Evolutionary conservation across 2,329 filamentous ascomycete genomes (phyloP).

Genomic region (Cladosporium cucumerinum): DNA sequence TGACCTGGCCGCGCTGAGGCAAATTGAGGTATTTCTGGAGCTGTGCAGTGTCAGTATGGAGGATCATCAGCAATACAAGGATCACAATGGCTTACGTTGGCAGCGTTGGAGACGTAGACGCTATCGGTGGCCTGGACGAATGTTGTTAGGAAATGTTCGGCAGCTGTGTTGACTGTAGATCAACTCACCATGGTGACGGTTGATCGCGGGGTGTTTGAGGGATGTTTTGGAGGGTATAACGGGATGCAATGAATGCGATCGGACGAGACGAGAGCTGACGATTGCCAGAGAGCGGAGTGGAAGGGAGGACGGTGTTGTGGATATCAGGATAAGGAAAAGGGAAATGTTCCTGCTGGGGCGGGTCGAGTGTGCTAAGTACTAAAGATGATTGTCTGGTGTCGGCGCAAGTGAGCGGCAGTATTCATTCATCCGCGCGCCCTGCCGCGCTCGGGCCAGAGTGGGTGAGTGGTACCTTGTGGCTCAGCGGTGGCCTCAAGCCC

Average conservation of each 20-base stretch:
- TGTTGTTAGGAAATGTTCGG: conserved; percentile 7
- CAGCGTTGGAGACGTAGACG: conserved; percentile 47
- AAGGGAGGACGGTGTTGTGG: background rate
- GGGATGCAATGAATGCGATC: background rate
- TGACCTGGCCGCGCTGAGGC: conserved; percentile 81
- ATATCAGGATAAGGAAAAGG: background rate
- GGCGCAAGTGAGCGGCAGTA: background rate
- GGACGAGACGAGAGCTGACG: background rate
- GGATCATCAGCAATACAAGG: background rate
- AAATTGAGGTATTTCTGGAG: conserved; percentile 89
- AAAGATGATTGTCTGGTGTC: background rate
- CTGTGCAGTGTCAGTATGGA: conserved; percentile 52
- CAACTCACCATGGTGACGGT: conserved; percentile 22
- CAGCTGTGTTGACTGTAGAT: conserved; percentile 7
- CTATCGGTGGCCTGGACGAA: conserved; percentile 23
- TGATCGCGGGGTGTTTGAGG: conserved; percentile 17
- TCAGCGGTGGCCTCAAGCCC: conserved; percentile 9
- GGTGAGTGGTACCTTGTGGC: conserved; percentile 4
- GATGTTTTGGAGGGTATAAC: conserved; percentile 8
- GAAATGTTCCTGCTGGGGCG: background rate
- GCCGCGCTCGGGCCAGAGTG: background rate
- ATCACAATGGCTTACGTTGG: conserved; percentile 41
- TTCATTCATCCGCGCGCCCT: conserved; percentile 2
- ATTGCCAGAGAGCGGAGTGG: conserved; percentile 11
- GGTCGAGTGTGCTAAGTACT: background rate